Evolutionary conservation across 331 rosid species (phyloP).

Genomic region (Spiraea crenata): DNA sequence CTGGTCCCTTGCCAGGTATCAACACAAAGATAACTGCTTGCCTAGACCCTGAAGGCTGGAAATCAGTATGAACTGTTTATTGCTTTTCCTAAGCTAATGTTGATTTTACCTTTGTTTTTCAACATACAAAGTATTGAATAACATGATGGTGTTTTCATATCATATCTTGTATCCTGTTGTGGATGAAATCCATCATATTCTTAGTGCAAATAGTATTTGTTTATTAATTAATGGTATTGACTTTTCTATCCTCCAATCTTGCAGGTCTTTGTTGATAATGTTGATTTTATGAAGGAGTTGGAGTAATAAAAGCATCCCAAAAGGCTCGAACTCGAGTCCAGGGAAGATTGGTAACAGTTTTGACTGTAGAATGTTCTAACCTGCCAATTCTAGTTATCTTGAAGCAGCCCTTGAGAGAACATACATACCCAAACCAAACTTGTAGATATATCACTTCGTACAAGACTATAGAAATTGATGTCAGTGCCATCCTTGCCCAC

Average conservation of each 20-base stretch:
- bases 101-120: neutral
- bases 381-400: constrained; percentile 7
- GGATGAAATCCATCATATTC: neutral
- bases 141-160: neutral
- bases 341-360: constrained; percentile 15
- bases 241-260: neutral
- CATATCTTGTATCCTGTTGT: neutral
- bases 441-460: constrained; percentile 15
- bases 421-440: constrained; percentile 11
- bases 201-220: neutral
- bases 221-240: neutral
- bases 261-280: constrained; percentile 39
- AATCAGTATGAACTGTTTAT: constrained; percentile 23
- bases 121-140: neutral
- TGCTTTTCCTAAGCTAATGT: neutral
- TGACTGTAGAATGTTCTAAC: constrained; percentile 1
- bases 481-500: neutral
- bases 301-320: constrained; percentile 19
- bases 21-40: constrained; percentile 39
- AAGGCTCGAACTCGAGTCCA: constrained; percentile 1
- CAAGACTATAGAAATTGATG: constrained; percentile 13
- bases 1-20: constrained; percentile 41
- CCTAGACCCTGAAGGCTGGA: constrained; percentile 41
- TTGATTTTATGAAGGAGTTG: constrained; percentile 37
- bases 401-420: constrained; percentile 14